These are phyloP conservation scores for Fusarium euwallaceae DNA, from an alignment of 2,329 filamentous ascomycete genomes.

Conservation along the genomic window DNA sequence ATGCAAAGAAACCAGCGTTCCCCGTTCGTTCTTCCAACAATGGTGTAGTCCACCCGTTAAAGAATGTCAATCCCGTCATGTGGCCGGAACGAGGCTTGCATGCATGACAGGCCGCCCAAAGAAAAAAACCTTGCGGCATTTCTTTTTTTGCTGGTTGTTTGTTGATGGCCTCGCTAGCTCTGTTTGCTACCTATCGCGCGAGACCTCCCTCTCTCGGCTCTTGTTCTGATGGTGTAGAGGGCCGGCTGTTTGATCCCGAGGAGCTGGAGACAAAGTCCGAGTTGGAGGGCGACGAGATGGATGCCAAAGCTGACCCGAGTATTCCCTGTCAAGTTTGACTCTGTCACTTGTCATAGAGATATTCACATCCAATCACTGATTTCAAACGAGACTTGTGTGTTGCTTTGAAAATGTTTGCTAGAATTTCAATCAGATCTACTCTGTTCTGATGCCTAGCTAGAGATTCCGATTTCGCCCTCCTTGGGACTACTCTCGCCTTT, in stretches of 20 bases:
- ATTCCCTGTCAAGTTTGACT: background rate
- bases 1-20: background rate
- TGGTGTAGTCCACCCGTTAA: constrained; percentile 6
- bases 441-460: constrained; percentile 24
- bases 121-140: constrained; percentile 6
- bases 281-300: background rate
- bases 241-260: constrained; percentile 5
- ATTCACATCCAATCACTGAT: background rate
- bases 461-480: constrained; percentile 25
- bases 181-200: background rate
- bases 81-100: constrained; percentile 19
- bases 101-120: constrained; percentile 18
- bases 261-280: background rate
- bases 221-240: background rate
- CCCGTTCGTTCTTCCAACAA: background rate
- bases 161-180: background rate
- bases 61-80: constrained; percentile 27
- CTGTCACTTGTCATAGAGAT: background rate
- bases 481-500: constrained; percentile 30
- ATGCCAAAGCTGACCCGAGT: background rate
- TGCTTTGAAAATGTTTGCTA: constrained; percentile 4
- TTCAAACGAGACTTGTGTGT: background rate
- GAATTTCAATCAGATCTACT: constrained; percentile 30
- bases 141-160: constrained; percentile 7
- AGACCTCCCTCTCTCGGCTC: background rate